phyloP scores from a whole-genome alignment of 345 rosid species.

The Aquilaria sinensis region DNA sequence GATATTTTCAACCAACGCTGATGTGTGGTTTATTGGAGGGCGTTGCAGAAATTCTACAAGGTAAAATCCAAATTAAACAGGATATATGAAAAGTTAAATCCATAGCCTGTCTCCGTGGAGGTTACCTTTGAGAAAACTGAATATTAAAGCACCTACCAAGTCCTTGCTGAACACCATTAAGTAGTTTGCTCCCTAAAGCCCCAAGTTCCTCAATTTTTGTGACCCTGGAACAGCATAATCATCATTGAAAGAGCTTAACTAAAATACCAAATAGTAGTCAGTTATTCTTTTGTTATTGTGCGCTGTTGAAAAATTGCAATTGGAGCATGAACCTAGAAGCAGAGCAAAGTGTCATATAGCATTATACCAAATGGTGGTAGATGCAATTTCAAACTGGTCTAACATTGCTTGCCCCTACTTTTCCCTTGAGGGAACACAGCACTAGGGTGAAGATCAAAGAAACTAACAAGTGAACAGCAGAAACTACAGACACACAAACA shows the following conservation, averaged over 20 bases:
- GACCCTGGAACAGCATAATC: slow-evolving; percentile 26
- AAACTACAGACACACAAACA: too few species aligned
- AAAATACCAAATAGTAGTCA: too few species aligned
- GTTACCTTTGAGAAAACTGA: background rate
- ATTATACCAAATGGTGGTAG: background rate
- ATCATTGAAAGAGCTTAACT: background rate
- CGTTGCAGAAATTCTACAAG: slow-evolving; percentile 49
- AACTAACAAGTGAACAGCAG: too few species aligned
- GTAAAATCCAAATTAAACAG: slow-evolving; percentile 2
- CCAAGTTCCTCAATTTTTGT: slow-evolving; percentile 58
- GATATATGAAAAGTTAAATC: background rate
- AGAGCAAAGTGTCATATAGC: background rate
- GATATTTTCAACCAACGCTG: slow-evolving; percentile 44
- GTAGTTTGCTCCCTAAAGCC: slow-evolving; percentile 33
- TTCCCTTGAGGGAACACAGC: background rate
- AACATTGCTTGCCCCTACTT: background rate
- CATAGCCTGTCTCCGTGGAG: background rate
- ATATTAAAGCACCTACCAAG: slow-evolving; percentile 31
- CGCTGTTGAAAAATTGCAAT: too few species aligned
- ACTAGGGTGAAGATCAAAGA: too few species aligned
- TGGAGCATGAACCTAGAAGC: too few species aligned
- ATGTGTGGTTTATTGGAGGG: slow-evolving; percentile 40
- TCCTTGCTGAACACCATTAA: slow-evolving; percentile 48
- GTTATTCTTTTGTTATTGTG: background rate
- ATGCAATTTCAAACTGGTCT: background rate